phyloP scores from a whole-genome alignment of 2,329 filamentous ascomycete species.

The Epichloe festucae region DNA sequence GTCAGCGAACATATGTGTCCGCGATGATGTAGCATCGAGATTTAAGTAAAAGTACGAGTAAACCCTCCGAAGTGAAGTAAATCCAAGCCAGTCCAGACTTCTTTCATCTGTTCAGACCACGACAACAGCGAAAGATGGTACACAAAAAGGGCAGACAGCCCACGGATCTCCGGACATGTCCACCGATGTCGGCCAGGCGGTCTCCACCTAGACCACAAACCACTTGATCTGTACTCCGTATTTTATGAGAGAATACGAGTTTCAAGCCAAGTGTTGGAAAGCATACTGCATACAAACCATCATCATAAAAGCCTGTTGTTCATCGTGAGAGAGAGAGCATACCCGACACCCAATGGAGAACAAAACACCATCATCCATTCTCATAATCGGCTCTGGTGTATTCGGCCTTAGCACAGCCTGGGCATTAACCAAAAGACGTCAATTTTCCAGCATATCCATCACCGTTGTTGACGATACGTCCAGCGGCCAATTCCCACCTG shows the following conservation, averaged over 20 bases:
- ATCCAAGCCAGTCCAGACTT: too few species aligned
- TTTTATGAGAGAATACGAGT: background rate
- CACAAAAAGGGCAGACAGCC: too few species aligned
- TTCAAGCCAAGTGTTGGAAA: background rate
- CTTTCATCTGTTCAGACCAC: too few species aligned
- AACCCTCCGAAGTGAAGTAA: too few species aligned
- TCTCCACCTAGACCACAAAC: background rate
- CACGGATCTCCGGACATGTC: too few species aligned
- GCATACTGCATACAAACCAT: background rate
- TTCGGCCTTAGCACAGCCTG: constrained; percentile 52
- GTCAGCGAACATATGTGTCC: background rate
- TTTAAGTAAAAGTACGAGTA: too few species aligned
- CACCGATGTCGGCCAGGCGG: background rate
- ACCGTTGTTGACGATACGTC: constrained; percentile 44
- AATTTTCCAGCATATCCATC: constrained; percentile 39
- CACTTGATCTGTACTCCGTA: too few species aligned
- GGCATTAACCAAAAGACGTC: constrained; percentile 50
- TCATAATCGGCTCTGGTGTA: constrained; percentile 57
- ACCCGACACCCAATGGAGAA: constrained; percentile 13
- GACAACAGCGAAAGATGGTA: too few species aligned
- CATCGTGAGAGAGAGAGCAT: background rate
- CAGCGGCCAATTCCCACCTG: constrained; percentile 42
- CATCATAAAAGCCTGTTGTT: background rate
- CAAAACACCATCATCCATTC: constrained; percentile 33
- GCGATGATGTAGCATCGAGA: background rate